Conservation (phyloP, 352 stramenopile species). For the Globisporangium cylindrosporum region DNA sequence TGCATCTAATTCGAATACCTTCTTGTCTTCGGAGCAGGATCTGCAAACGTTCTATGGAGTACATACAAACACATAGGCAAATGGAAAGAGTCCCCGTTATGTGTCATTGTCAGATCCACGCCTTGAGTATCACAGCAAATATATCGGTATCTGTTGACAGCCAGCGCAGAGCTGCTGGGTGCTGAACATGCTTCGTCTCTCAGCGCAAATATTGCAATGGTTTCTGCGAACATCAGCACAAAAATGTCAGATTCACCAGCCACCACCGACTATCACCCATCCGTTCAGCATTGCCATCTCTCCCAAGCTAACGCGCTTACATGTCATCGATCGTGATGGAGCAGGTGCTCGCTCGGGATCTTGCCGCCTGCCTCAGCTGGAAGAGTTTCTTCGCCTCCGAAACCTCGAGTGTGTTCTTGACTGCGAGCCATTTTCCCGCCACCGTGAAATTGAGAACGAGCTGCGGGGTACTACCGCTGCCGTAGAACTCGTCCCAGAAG, state of each 20-base stretch:
- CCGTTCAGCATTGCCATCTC: too few species aligned
- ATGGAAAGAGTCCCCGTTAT: background rate
- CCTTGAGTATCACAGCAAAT: background rate
- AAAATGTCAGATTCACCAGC: background rate
- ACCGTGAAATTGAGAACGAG: conserved; percentile 27
- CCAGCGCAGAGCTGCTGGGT: conserved; percentile 18
- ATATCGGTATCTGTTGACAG: conserved; percentile 25
- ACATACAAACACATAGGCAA: background rate
- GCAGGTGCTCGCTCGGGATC: background rate
- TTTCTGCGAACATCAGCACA: conserved; percentile 1
- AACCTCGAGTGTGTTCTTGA: conserved; percentile 24
- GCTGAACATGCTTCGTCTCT: conserved; percentile 1
- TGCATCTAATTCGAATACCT: conserved; percentile 43
- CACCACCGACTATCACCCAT: background rate
- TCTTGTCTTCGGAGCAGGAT: conserved; percentile 43
- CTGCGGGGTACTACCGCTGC: conserved; percentile 15
- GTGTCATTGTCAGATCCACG: background rate
- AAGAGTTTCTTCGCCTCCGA: conserved; percentile 16
- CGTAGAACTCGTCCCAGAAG: conserved; percentile 26
- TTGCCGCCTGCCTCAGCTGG: conserved; percentile 8
- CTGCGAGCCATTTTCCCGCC: conserved; percentile 30
- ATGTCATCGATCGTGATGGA: background rate
- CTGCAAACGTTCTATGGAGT: conserved; percentile 38
- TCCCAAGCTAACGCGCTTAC: background rate
- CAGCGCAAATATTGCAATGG: conserved; percentile 18